Conservation (phyloP, 2,329 filamentous ascomycete genomes). For the Phaeosphaeria sp. region DNA sequence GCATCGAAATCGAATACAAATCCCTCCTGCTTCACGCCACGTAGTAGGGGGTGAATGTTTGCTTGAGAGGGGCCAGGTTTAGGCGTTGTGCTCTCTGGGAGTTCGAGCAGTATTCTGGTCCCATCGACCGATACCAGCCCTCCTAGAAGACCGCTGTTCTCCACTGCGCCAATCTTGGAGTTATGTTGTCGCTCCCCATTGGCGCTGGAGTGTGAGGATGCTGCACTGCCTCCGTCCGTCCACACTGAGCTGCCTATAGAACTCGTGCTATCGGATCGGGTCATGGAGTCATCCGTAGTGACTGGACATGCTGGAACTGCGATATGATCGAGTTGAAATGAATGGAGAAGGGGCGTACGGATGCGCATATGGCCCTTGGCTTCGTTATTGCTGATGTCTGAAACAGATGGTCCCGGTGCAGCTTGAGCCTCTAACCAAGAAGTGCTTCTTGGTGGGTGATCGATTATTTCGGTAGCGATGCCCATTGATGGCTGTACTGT, state of each 20-base stretch:
- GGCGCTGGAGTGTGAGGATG: conserved; percentile 39
- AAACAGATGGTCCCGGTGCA: background rate
- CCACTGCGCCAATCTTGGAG: conserved; percentile 21
- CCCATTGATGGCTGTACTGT: conserved; percentile 2
- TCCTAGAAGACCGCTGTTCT: conserved; percentile 35
- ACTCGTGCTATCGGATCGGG: conserved; percentile 37
- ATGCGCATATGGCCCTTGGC: conserved; percentile 7
- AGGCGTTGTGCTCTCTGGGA: conserved; percentile 9
- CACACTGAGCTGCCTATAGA: conserved; percentile 34
- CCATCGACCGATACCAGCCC: conserved; percentile 33
- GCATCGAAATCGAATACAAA: conserved; percentile 14
- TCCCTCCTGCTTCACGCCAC: conserved; percentile 4
- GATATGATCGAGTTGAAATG: conserved; percentile 24
- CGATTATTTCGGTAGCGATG: background rate
- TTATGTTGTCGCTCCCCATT: conserved; percentile 14
- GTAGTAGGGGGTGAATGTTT: conserved; percentile 16
- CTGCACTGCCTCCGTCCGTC: conserved; percentile 37
- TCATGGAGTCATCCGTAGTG: conserved; percentile 12
- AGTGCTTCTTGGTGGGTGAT: conserved; percentile 15
- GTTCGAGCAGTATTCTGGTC: conserved; percentile 9
- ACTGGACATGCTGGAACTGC: background rate
- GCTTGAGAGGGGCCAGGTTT: conserved; percentile 10
- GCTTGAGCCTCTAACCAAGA: conserved; percentile 2
- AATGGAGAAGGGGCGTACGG: conserved; percentile 32
- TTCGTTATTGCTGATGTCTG: background rate